phyloP scores from a whole-genome alignment of 306 rosid species.

The Citrullus mucosospermus region DNA sequence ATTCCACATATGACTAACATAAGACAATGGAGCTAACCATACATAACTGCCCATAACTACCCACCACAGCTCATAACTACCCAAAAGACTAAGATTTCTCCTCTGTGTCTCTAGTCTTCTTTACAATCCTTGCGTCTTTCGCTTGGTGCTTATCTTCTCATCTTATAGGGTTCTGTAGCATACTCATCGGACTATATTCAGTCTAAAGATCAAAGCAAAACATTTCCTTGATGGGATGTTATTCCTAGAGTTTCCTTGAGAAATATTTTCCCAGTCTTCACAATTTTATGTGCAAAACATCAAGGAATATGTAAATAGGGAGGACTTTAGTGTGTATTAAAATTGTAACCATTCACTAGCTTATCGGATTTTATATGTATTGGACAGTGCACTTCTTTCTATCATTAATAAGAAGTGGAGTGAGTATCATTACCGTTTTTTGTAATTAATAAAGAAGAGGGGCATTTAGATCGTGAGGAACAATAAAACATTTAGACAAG shows the following conservation, averaged over 20 bases:
- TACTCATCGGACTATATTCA: background rate
- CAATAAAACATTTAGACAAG: no score
- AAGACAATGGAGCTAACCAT: background rate
- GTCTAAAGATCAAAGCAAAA: no score
- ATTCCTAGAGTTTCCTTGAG: background rate
- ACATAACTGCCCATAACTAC: background rate
- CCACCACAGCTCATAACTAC: background rate
- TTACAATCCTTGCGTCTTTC: background rate
- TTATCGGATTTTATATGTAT: background rate
- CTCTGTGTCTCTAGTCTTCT: background rate
- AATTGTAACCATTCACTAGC: background rate
- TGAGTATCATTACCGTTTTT: background rate
- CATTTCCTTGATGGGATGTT: no score
- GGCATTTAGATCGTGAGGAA: no score
- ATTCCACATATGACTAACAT: background rate
- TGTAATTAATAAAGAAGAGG: background rate
- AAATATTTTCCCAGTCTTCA: background rate
- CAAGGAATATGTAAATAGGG: background rate
- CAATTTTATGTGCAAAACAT: background rate
- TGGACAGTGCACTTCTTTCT: background rate
- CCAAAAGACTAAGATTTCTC: background rate
- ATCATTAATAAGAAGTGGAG: background rate
- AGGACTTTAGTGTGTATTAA: background rate
- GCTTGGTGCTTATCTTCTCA: background rate
- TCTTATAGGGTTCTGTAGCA: background rate